Evolutionary conservation across 2,329 filamentous ascomycete species (phyloP), one percentile per base, ranked within the genome.

Genomic region (Aulographum hederae): DNA sequence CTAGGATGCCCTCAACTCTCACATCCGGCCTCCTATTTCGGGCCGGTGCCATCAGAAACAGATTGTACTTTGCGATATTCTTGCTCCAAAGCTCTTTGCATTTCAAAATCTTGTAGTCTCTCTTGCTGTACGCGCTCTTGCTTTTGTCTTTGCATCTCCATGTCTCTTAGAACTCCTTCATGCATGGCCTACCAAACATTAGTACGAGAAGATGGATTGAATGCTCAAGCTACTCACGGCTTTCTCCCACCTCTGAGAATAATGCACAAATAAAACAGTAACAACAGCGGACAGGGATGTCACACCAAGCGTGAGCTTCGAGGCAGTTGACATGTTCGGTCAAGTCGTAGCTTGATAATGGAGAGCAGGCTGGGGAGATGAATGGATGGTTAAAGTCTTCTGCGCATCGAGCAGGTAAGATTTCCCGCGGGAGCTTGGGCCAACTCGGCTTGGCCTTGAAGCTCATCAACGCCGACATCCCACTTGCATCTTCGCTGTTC

Each of bases 111-210:
- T 32, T 84, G 70, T 52, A 91, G 80, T 17, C 21, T 36, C n/a
- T n/a, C n/a, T n/a, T n/a, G n/a, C n/a, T n/a, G n/a, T n/a, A n/a
- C n/a, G n/a, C 89, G 75, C 53, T 98, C 89, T 41, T 71, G 69
- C 58, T 94, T 94, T 41, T 94, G 52, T 28, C 79, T 73, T 51
- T 93, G 85, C 48, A 91, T 82, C 49, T 95, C 86, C 65, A 94
- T 78, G 48, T 98, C 89, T 40, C 86, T 79, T 40, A 95, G 62
- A 26, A 98, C 89, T 28, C 89, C 89, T 42, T 78, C 71, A 48
- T 98, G 89, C 89, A 98, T 98, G 35, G 81, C 79, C 89, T 86
- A 28, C 15, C 8, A 17, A 10, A 28, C 8, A 28, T 28, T 14
- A 28, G 27, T 28, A 6, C 16, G 8, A 25, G 8, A 18, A 32